Evolutionary conservation across 495 filamentous ascomycete genomes (phyloP).

Genomic region (Hypoxylon perforatum): DNA sequence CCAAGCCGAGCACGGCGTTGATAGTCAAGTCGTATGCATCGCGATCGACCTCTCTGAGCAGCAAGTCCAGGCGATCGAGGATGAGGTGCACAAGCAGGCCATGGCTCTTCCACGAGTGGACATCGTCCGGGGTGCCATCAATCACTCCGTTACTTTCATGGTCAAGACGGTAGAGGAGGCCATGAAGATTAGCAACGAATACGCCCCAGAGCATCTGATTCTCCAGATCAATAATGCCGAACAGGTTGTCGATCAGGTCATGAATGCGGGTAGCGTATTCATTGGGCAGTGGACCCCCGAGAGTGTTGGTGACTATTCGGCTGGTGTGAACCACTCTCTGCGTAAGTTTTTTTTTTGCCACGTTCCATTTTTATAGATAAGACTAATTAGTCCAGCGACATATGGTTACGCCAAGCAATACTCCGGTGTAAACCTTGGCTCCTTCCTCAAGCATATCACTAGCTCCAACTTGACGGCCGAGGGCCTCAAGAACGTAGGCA

Average conservation of each 20-base stretch:
- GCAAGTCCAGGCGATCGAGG: constrained; percentile 82
- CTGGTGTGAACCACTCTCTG: constrained; percentile 95
- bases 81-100: constrained; percentile 91
- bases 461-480: constrained; percentile 87
- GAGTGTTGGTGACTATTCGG: constrained; percentile 96
- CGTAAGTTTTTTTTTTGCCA: constrained; percentile 71
- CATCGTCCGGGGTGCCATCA: constrained; percentile 91
- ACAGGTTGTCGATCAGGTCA: constrained; percentile 76
- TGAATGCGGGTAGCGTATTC: constrained; percentile 96
- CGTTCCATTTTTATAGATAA: neutral
- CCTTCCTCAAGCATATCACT: constrained; percentile 97
- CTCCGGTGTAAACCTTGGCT: constrained; percentile 94
- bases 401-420: constrained; percentile 99
- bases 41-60: constrained; percentile 80
- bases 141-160: constrained; percentile 89
- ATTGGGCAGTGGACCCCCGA: constrained; percentile 96
- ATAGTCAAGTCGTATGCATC: constrained; percentile 94
- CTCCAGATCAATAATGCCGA: constrained; percentile 83
- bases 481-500: constrained; percentile 82
- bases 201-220: constrained; percentile 98
- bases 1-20: constrained; percentile 95
- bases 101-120: constrained; percentile 87
- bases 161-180: constrained; percentile 84
- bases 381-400: constrained; percentile 71
- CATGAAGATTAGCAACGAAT: constrained; percentile 87